Base-by-base conservation (phyloP, 2,329 filamentous ascomycete genomes). In the Fusarium sp. region DNA sequence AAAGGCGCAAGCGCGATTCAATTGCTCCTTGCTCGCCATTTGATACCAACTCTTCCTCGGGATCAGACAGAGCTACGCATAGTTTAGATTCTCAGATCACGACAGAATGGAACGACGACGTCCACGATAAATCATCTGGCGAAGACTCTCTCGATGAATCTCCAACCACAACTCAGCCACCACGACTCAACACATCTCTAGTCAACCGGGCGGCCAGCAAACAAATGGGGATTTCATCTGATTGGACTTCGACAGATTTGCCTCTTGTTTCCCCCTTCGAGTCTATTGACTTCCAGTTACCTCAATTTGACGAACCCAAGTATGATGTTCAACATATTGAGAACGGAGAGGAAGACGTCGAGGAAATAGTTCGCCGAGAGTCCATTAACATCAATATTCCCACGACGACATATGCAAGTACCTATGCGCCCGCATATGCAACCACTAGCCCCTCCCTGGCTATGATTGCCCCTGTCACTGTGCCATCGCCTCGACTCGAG, bases 401-500 rank as follows among this genome's bases (percentile, higher is more conserved):
- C 6, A 68, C 65, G 10, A 68, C 65, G 4, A 68, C 65, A 23
- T 60, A 60, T 56, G 52, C 62, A 35, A 49, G 58, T 44, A 62
- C 68, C 22, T 62, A 71, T 45, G 45, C 57, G 17, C 56, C 44
- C 22, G 48, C 72, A 17, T 67, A 67, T 32, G 55, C 63, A 25
- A 67, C 65, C 5, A 59, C 54, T 30, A 67, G 60, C 25, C 68
- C 75, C 10, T 74, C 71, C 6, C 61, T 77, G 15, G 69, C 74
- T 56, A 65, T 75, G 46, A 70, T 75, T 35, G 65, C 75, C 7
- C 68, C 72, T 15, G 57, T 73, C 11, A 50, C 68, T 22, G 47
- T 50, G 8, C 58, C 68, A n/a, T 76, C 75, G 20, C 78, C 76
- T 3, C 77, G 82, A 7, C 75, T 86, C 11, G 85, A 87, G 39